These are phyloP conservation scores for Cicer chorassanicum DNA, from an alignment of 306 rosid genomes.

Conservation along the genomic window DNA sequence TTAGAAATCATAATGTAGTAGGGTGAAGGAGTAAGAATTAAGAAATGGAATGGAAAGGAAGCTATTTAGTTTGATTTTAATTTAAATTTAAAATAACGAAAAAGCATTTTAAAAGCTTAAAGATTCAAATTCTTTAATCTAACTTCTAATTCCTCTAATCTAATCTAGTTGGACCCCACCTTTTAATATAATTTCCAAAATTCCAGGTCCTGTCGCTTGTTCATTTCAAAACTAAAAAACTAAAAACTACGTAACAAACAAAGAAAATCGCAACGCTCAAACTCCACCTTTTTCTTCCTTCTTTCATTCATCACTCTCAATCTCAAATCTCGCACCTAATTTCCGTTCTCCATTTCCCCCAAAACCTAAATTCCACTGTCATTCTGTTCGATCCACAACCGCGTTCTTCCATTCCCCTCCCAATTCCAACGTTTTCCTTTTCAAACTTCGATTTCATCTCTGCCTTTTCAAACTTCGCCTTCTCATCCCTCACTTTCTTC, in stretches of 20 bases:
- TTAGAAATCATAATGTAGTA: too few relatives aligned
- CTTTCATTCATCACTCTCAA: conserved; percentile 3
- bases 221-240: conserved; percentile 50
- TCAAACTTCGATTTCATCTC: conserved; percentile 29
- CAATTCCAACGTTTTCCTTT: conserved; percentile 2
- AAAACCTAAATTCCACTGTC: not conserved
- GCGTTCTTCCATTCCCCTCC: conserved; percentile 23
- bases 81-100: not conserved
- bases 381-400: conserved; percentile 48
- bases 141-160: conserved; percentile 35
- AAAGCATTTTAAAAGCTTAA: conserved; percentile 38
- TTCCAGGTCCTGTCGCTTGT: conserved; percentile 40
- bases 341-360: conserved; percentile 23
- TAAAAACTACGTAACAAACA: conserved; percentile 32
- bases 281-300: conserved; percentile 2
- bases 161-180: conserved; percentile 38
- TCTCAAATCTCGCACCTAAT: conserved; percentile 49
- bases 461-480: conserved; percentile 3
- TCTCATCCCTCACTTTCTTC: conserved; percentile 31
- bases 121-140: conserved; percentile 41
- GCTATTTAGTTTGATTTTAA: not conserved
- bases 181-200: conserved; percentile 27
- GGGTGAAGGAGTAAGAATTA: conserved; percentile 3
- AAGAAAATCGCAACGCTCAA: conserved; percentile 9
- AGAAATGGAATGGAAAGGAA: not conserved